Evolutionary conservation across 2,329 filamentous ascomycete species (phyloP).

Genomic region (Penicillium sp.): DNA sequence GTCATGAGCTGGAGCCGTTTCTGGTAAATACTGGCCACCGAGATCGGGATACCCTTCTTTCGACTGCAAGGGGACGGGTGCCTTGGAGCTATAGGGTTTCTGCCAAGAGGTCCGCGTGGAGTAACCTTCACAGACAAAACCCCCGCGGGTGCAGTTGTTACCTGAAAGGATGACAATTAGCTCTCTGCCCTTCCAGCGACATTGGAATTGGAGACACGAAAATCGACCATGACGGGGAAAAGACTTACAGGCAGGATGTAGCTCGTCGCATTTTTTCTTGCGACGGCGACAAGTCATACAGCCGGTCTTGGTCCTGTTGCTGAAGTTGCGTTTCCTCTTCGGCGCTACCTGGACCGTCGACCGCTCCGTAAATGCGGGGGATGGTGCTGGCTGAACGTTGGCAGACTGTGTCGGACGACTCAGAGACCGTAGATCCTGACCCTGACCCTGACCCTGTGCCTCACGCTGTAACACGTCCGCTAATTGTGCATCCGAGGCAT

Average conservation of each 20-base stretch:
- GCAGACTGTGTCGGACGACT: slow-evolving; percentile 35
- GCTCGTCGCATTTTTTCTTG: slow-evolving; percentile 98
- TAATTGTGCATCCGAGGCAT: slow-evolving; percentile 48
- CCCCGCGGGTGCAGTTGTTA: slow-evolving; percentile 84
- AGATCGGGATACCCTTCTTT: slow-evolving; percentile 59
- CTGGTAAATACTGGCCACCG: slow-evolving; percentile 36
- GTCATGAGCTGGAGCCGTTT: slow-evolving; percentile 38
- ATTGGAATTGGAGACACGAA: slow-evolving; percentile 4
- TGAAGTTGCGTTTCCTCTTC: slow-evolving; percentile 60
- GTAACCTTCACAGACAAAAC: slow-evolving; percentile 89
- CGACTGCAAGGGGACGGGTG: slow-evolving; percentile 71
- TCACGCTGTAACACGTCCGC: slow-evolving; percentile 51
- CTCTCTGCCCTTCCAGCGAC: background rate
- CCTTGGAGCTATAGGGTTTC: slow-evolving; percentile 66
- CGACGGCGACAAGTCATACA: slow-evolving; percentile 85
- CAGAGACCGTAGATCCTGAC: slow-evolving; percentile 33
- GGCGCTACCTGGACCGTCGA: slow-evolving; percentile 37
- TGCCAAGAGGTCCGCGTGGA: slow-evolving; percentile 72
- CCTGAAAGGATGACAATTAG: slow-evolving; percentile 46
- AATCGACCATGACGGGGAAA: slow-evolving; percentile 6
- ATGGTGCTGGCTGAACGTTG: slow-evolving; percentile 31
- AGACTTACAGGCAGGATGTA: slow-evolving; percentile 78
- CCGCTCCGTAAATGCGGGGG: slow-evolving; percentile 31
- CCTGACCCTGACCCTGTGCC: slow-evolving; percentile 32
- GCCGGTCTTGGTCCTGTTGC: slow-evolving; percentile 91